Base-by-base conservation (phyloP, 495 filamentous ascomycete species). In the Staphylotrichum longicolle region DNA sequence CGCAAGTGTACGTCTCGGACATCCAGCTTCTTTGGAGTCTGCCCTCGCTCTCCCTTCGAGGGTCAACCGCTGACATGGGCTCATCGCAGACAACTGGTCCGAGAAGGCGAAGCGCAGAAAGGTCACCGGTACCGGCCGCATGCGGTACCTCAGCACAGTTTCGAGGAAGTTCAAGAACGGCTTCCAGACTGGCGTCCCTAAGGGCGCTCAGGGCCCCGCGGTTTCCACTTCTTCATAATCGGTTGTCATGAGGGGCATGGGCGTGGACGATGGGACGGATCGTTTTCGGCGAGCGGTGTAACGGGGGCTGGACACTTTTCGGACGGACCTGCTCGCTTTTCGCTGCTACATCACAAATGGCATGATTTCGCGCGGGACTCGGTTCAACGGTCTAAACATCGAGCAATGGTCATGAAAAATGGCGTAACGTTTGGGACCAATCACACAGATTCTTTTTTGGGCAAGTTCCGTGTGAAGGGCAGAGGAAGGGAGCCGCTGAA, bases 21-120 rank as follows among this genome's bases (percentile, higher is more conserved):
- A 56, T 61, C 42, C 34, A 40, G 20, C 47, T 32, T 41, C 35
- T 2, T 8, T 57, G 11, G 30, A n/a, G 5, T 34, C 14, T 54
- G 53, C 0, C 27, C 6, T 27, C 32, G 47, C 15, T 49, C 34
- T 44, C 52, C 53, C 10, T 50, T 51, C 11, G 48, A 47, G 46
- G 42, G 40, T 27, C 15, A 54, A 45, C 48, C 61, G 66, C 57
- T 65, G 63, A 67, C 61, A 57, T 50, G 54, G 50, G 67, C 57
- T 66, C 32, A 61, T 54, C 42, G 61, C 62, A 98, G 94, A 88
- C 85, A 96, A 98, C 87, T 98, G 94, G 94, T 85, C 89, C 80
- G 91, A 96, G 87, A 98, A 98, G 86, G 95, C 93, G 70, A 98
- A 96, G 89, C 82, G 94, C 79, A 92, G 94, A 89, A 98, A 96